phyloP scores from a whole-genome alignment of 1,139 yeast species.

The Insectozyma bohioensis region DNA sequence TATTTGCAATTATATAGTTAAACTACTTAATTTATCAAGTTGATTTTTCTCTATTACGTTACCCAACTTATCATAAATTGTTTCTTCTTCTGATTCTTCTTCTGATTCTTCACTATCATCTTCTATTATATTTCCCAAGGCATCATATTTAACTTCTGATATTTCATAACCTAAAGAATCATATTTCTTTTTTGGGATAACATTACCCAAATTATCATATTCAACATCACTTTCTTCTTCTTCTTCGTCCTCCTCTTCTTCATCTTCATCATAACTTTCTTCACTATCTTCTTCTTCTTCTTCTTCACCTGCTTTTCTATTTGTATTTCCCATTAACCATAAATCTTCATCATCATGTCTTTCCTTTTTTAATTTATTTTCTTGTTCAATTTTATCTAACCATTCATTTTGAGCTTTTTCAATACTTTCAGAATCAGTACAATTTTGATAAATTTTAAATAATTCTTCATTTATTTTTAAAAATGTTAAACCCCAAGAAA shows the following conservation, averaged over 20 bases:
- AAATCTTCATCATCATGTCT: conserved; percentile 57
- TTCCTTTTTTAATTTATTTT: conserved; percentile 62
- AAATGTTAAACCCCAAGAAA: conserved; percentile 92
- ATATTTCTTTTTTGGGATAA: conserved; percentile 12
- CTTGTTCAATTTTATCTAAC: conserved; percentile 67
- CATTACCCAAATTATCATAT: conserved; percentile 18
- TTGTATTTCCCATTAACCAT: conserved; percentile 80
- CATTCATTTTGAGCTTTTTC: conserved; percentile 73
- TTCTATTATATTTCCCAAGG: conserved; percentile 12
- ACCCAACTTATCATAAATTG: conserved; percentile 8
- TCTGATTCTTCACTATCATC: conserved; percentile 8
- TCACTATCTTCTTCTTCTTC: conserved; percentile 9
- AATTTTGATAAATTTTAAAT: conserved; percentile 67
- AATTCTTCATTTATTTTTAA: conserved; percentile 80
- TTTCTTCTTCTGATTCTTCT: conserved; percentile 6
- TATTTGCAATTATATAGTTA: too few relatives aligned
- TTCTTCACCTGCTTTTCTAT: conserved; percentile 32
- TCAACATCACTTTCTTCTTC: conserved; percentile 14
- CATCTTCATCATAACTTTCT: conserved; percentile 8
- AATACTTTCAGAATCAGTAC: conserved; percentile 80
- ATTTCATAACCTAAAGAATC: conserved; percentile 9
- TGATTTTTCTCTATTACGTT: conserved; percentile 8
- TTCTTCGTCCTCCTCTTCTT: conserved; percentile 8
- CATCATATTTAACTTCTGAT: conserved; percentile 8
- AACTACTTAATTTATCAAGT: too few relatives aligned